Base-by-base conservation (phyloP, 306 rosid genomes). In the Lupinus albus region DNA sequence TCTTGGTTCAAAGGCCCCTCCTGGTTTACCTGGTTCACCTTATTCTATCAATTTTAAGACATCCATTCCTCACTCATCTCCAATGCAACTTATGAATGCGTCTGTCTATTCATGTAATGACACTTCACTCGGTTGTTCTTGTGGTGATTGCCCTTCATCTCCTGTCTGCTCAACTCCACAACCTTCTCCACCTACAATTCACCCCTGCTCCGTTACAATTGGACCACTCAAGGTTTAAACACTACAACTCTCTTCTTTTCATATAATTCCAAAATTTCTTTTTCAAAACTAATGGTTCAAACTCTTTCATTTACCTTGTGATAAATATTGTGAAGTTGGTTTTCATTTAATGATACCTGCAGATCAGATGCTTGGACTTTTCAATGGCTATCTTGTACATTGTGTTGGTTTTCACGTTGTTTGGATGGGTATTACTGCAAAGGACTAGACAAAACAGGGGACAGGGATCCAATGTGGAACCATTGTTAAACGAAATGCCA, bases 101-200 rank as follows among this genome's bases (percentile, higher is more conserved):
- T 83, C 96, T 73, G 86, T 55, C 60, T 92, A 86, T 77, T 79
- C 89, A 11, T 92, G 98, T 69, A 78, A 80, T 69, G 98, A 92
- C 85, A 86, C 91, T 75, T 89, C 98, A 52, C 84, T 92, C 52
- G 95, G 96, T 68, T 92, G 98, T 82, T 92, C 98, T 76, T 92
- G 98, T 28, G 98, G 98, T 52, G 98, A 92, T 82, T 92, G 98
- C 68, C 98, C 96, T 63, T 75, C 73, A 77, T 81, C 96, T 77
- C 84, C 96, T 11, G 62, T 73, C 51, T 92, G 98, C 85, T 78
- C 89, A 3, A 67, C 28, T 59, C 11, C 84, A 48, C 89, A 87
- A 80, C 96, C 96, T 78, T 78, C 88, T 39, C 98, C 93, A 32
- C 86, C 74, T 47, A 83, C 55, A 62, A 79, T 79, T 33, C 85